Base-by-base conservation (phyloP, 352 stramenopile species). In the Phytophthora tubulina region DNA sequence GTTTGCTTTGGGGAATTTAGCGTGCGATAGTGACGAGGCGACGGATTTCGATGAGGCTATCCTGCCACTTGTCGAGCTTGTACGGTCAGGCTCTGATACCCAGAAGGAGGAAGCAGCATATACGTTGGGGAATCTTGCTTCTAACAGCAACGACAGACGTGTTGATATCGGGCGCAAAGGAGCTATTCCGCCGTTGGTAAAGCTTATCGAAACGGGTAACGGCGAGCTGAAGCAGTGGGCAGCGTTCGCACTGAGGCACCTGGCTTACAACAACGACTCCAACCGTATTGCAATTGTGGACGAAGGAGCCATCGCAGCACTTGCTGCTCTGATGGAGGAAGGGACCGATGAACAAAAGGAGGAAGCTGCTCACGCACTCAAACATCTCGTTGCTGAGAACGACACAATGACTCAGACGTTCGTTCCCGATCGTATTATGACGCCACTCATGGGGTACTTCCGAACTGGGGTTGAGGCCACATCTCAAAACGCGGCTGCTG, bases 81-180 rank as follows among this genome's bases (percentile, higher is more conserved):
- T 78, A 6, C 48, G 48, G 7, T 41, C 32, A 3, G 72, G 72
- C 1, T 72, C 60, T 0, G 59, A 72, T 6, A 15, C 30, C 0
- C 60, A 75, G 30, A 78, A 73, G 39, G 48, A 78, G 41, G 55
- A 75, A 3, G 72, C 72, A 3, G 59, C 67, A 0, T 71, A 64
- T 15, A 61, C 72, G 0, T 36, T 75, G 11, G 69, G 54, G 1
- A 72, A 72, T 30, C 36, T 75, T 4, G 66, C 45, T 46, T 51
- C 49, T 0, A 61, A 38, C 13, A 63, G 54, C 27, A 51, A 65
- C 7, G 55, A 35, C 6, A 69, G 49, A 36, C 42, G 58, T 10
- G 31, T 48, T 13, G 55, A 73, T 49, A 72, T 79, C 10, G 67
- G 60, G 2, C 59, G 56, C 15, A 52, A 54, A 61, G 71, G 71